Conservation (phyloP, 2,329 filamentous ascomycete genomes). For the Fusarium musae region DNA sequence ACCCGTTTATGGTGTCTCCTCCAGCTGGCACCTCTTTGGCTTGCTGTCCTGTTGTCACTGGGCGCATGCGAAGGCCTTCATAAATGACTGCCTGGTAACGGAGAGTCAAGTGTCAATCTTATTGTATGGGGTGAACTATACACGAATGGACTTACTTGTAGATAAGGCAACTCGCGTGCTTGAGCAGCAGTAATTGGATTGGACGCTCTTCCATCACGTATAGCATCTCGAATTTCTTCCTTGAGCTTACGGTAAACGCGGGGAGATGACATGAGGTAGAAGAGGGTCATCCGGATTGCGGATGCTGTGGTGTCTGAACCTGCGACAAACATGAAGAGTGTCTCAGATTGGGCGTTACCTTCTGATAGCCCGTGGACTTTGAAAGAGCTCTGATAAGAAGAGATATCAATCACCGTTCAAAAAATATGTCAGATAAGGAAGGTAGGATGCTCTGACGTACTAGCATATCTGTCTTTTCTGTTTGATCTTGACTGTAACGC, state of each 20-base stretch:
- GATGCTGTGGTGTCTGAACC: neutral
- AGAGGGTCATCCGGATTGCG: neutral
- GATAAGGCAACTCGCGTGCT: neutral
- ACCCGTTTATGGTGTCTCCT: neutral
- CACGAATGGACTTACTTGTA: neutral
- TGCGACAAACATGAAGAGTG: conserved; percentile 1
- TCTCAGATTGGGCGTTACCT: neutral
- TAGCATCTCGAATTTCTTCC: neutral
- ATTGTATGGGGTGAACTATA: too few relatives aligned
- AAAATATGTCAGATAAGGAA: accelerated
- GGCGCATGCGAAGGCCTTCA: neutral
- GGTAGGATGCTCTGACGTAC: accelerated
- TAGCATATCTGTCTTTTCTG: neutral
- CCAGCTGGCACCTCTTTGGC: neutral
- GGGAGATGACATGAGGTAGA: neutral
- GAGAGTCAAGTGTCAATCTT: too few relatives aligned
- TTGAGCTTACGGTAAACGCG: neutral
- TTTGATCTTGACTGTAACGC: neutral
- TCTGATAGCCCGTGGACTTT: neutral
- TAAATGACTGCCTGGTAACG: neutral
- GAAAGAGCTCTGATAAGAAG: neutral
- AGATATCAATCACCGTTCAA: accelerated
- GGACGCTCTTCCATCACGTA: neutral
- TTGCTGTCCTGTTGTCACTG: neutral
- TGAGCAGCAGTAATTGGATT: neutral